Evolutionary conservation across 352 stramenopile genomes (phyloP).

Genomic region (Phytophthora europaea): DNA sequence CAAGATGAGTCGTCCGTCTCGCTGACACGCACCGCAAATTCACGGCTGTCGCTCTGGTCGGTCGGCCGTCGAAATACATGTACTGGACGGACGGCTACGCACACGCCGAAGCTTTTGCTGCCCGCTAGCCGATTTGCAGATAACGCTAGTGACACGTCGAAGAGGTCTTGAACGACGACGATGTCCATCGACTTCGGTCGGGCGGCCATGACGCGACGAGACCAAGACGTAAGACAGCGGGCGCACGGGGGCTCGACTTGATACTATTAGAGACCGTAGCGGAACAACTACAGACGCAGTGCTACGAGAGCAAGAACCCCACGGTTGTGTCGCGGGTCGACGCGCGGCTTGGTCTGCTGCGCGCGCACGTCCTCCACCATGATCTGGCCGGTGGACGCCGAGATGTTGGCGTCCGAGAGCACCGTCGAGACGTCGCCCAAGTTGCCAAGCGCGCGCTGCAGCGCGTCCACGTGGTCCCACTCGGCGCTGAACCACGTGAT

Average conservation of each 20-base stretch:
- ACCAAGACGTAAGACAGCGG: constrained; percentile 11
- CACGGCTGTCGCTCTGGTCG: background rate
- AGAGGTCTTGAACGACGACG: constrained; percentile 3
- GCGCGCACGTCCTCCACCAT: constrained; percentile 13
- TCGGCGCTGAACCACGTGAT: constrained; percentile 67
- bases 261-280: constrained; percentile 23
- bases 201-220: no score
- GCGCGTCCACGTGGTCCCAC: constrained; percentile 60
- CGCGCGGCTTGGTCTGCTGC: constrained; percentile 7
- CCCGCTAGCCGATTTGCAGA: background rate
- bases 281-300: constrained; percentile 27
- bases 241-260: constrained; percentile 2
- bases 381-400: constrained; percentile 66
- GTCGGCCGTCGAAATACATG: background rate
- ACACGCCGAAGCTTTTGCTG: background rate
- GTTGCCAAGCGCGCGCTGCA: constrained; percentile 52
- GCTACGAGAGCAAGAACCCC: constrained; percentile 58
- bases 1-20: background rate
- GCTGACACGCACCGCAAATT: background rate
- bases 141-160: background rate
- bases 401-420: constrained; percentile 61
- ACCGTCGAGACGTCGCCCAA: constrained; percentile 50
- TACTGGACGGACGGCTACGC: background rate
- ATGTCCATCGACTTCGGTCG: constrained; percentile 18
- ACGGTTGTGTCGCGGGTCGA: constrained; percentile 50